Conservation (phyloP, 805 yeast genomes). For the Jamesozyma spencerorum region DNA sequence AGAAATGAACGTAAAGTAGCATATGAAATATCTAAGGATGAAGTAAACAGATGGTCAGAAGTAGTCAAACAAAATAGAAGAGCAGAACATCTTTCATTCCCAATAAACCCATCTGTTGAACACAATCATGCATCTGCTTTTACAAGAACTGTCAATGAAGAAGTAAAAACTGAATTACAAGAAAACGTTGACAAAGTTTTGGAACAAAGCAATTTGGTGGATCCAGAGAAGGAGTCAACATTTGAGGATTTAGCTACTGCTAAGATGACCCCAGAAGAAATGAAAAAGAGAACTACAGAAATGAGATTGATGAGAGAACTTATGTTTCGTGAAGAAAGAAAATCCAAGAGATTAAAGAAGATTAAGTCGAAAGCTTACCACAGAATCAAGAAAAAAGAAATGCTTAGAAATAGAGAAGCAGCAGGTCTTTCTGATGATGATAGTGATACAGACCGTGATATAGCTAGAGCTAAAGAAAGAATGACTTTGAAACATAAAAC, state of each 20-base stretch:
- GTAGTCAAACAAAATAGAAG: conserved; percentile 67
- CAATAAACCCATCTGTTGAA: conserved; percentile 38
- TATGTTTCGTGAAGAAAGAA: conserved; percentile 90
- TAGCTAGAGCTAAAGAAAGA: conserved; percentile 79
- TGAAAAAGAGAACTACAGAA: conserved; percentile 68
- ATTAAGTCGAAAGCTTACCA: conserved; percentile 88
- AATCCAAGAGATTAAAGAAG: conserved; percentile 85
- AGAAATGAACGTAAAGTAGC: conserved; percentile 85
- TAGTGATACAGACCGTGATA: conserved; percentile 55
- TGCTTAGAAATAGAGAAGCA: conserved; percentile 56
- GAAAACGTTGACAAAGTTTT: conserved; percentile 51
- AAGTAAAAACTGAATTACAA: conserved; percentile 55
- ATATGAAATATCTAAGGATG: conserved; percentile 77
- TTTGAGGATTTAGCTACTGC: conserved; percentile 84
- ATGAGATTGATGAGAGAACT: conserved; percentile 87
- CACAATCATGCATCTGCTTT: conserved; percentile 48
- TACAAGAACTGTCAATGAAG: conserved; percentile 32
- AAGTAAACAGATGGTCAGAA: conserved; percentile 83
- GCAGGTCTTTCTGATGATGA: conserved; percentile 42
- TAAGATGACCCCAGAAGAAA: conserved; percentile 69
- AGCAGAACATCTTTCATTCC: conserved; percentile 74
- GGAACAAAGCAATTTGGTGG: conserved; percentile 54
- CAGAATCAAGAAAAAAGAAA: conserved; percentile 77
- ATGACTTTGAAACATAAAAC: conserved; percentile 88
- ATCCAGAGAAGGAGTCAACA: conserved; percentile 67